Evolutionary conservation across 129 eudicot genomes (phyloP).

Genomic region (Saussurea involucrata): DNA sequence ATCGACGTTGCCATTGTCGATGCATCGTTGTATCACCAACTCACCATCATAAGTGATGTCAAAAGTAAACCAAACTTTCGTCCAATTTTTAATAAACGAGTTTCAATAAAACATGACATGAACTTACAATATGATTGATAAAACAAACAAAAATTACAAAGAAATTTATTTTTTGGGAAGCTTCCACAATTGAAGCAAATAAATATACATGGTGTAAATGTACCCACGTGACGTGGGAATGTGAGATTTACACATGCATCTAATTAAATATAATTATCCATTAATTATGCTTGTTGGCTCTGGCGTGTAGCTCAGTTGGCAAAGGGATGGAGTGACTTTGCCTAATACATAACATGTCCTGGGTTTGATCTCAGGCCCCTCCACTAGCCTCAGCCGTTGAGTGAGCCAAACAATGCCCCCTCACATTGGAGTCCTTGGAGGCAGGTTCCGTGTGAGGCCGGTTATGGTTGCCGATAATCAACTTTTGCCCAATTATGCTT

Average conservation of each 20-base stretch:
- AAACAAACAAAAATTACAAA: not conserved
- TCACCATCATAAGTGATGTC: not conserved
- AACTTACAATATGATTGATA: not conserved
- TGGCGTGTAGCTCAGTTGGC: no score
- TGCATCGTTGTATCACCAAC: not conserved
- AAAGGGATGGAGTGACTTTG: no score
- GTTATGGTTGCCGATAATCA: no score
- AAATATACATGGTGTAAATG: not conserved
- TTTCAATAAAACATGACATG: not conserved
- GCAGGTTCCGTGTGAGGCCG: no score
- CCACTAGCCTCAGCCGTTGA: no score
- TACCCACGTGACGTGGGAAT: no score
- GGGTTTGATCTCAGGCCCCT: no score
- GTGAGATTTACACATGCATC: not conserved
- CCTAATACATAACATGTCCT: no score
- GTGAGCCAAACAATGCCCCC: no score
- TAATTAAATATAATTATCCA: not conserved
- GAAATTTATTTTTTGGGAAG: not conserved
- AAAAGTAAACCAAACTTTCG: not conserved
- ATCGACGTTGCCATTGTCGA: not conserved
- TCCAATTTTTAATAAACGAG: not conserved
- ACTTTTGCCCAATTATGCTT: not conserved
- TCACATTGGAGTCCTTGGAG: no score
- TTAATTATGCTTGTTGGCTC: not conserved
- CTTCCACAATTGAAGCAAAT: not conserved